Base-by-base conservation (phyloP, 495 filamentous ascomycete genomes). In the Tuber umbilicatum region DNA sequence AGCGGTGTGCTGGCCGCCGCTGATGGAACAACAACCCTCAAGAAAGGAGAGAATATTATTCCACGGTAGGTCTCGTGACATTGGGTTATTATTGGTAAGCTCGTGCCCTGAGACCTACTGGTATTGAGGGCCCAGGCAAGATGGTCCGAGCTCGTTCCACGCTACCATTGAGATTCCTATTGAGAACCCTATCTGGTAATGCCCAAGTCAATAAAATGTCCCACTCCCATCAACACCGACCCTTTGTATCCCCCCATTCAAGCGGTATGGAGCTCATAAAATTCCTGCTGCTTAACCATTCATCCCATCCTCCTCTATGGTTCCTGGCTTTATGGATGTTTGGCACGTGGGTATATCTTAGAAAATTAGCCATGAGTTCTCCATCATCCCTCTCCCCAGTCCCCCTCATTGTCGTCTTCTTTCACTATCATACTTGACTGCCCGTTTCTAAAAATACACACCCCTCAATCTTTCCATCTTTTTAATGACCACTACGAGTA, bases 181-280 rank as follows among this genome's bases (percentile, higher is more conserved):
- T 79, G 77, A 78, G 77, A 43, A 47, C 77, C 50, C 12, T n/a
- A 78, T 78, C 37, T 21, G 55, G 77, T 70, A 74, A 74, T 67
- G 40, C 16, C 37, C 40, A 73, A n/a, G 9, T 55, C 37, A 21
- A 64, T 64, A 64, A 5, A 5, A 64, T 3, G 10, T 64, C 55
- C 55, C 55, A 12, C n/a, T 64, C 55, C 27, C 55, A 31, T 64
- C n/a, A 64, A 64, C n/a, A 31, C 55, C 55, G 7, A 64, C 55
- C 55, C 27, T 64, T 27, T 1, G 31, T 27, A 60, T 16, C n/a
- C 12, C 27, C 55, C 55, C 55, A 64, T 64, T 64, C 9, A 31
- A 14, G 2, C n/a, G 10, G 27, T 64, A 64, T 64, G 31, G 55
- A 64, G 55, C 55, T 64, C 55, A 31, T 27, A 23, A 55, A 21